Conservation (phyloP, 2,329 filamentous ascomycete genomes). For the Venturia carpophila region DNA sequence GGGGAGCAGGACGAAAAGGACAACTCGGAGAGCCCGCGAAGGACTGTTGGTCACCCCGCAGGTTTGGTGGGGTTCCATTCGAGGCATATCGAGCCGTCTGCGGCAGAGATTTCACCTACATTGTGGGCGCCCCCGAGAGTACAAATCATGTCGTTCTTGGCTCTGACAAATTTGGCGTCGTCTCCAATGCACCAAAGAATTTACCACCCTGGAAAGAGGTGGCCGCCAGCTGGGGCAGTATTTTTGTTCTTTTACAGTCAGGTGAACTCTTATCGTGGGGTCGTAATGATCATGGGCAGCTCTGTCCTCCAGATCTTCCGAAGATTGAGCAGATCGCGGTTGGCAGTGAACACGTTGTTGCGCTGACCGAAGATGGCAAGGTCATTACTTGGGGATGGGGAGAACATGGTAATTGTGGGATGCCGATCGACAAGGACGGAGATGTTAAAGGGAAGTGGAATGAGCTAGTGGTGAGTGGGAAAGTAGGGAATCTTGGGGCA, state of each 20-base stretch:
- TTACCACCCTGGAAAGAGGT: conserved; percentile 58
- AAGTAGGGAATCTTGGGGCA: conserved; percentile 60
- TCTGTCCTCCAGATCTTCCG: conserved; percentile 57
- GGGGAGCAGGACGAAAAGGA: conserved; percentile 80
- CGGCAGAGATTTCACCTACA: conserved; percentile 76
- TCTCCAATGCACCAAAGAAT: conserved; percentile 47
- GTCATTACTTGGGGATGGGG: conserved; percentile 93
- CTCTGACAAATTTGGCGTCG: conserved; percentile 63
- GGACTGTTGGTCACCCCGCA: conserved; percentile 52
- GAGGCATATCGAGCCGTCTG: conserved; percentile 61
- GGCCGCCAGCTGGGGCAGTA: conserved; percentile 71
- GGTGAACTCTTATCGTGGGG: conserved; percentile 67
- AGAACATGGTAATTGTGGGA: conserved; percentile 93
- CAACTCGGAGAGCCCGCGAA: conserved; percentile 59
- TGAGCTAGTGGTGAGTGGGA: conserved; percentile 25
- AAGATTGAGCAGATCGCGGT: conserved; percentile 57
- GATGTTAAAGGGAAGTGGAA: conserved; percentile 62
- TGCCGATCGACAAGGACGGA: conserved; percentile 50
- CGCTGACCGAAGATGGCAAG: conserved; percentile 54
- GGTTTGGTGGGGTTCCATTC: conserved; percentile 54
- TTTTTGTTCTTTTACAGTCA: conserved; percentile 60
- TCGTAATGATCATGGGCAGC: conserved; percentile 74
- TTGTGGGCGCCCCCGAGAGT: conserved; percentile 48
- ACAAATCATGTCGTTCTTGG: conserved; percentile 63
- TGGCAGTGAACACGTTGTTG: conserved; percentile 86